Base-by-base conservation (phyloP, 345 rosid species). In the Pistacia integerrima region DNA sequence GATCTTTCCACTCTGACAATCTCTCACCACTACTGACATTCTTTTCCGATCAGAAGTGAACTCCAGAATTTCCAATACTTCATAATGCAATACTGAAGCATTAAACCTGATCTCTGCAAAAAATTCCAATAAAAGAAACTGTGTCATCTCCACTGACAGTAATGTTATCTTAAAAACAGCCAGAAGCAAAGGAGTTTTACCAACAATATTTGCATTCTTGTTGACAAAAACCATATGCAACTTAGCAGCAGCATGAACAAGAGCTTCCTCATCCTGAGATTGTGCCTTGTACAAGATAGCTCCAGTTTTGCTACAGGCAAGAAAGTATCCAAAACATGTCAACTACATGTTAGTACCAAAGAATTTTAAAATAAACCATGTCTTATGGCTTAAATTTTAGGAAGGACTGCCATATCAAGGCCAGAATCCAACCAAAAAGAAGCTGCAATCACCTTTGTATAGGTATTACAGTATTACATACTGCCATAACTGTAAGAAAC, bases 221-320 rank as follows among this genome's bases (percentile, higher is more conserved):
- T 84, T 84, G 35, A 80, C 77, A 83, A 90, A 91, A 74, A 87
- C 89, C 98, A 94, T 92, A 75, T 89, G 89, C 87, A 96, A 82
- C 87, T 83, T 83, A 12, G 97, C 93, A 61, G 99, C 97, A 87
- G 98, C 99, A 80, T 85, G 77, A 70, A 96, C 98, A 81, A 96
- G 98, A 80, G 99, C 99, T 59, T 96, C 97, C 84, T 96, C 99
- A 83, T 96, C 99, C 84, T 92, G 98, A 79, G 99, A 96, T 80
- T 93, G 99, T 10, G 99, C 97, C 87, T 93, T 93, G 84, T 93
- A 96, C 35, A 79, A 74, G 63, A 91, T 81, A 70, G 81, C 84
- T 79, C 99, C 98, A 76, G 91, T 82, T 89, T 96, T 96, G 84
- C 99, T 96, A 81, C 71, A 76, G 56, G 76, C 61, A 82, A 63